A percentile compares a stretch with the other conserved stretches of the same genome.
These are phyloP conservation scores for Tetrahymena borealis DNA, from an alignment of 73 alveolate species.

Conservation along the genomic window DNA sequence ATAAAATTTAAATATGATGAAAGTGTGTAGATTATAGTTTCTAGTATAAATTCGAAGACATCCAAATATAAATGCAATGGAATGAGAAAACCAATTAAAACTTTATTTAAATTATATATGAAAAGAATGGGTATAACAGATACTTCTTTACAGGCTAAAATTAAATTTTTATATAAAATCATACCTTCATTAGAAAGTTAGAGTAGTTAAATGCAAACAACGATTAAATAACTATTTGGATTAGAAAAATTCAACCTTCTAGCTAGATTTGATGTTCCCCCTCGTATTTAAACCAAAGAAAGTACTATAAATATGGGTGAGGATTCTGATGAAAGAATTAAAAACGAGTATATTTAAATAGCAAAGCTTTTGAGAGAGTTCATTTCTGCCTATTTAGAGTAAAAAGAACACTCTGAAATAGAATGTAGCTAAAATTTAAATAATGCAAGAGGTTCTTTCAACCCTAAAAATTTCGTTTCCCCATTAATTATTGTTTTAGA, in stretches of 20 bases:
- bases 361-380: background rate
- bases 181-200: background rate
- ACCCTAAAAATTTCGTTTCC: background rate
- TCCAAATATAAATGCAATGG: background rate
- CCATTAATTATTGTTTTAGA: background rate
- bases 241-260: background rate
- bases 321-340: background rate
- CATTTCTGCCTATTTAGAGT: background rate
- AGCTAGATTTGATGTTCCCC: background rate
- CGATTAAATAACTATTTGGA: background rate
- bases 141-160: background rate
- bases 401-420: background rate
- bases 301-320: background rate
- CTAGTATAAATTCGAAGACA: background rate
- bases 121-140: background rate
- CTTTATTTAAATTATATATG: background rate
- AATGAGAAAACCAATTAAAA: background rate
- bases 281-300: background rate
- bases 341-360: background rate
- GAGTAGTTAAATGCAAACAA: background rate
- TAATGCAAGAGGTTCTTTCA: background rate
- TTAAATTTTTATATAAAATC: background rate
- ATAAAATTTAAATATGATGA: background rate
- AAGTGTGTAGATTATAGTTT: background rate
- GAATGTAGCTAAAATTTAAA: background rate